These are phyloP conservation scores for Phytophthora syringae DNA, from an alignment of 352 stramenopile genomes.

Conservation along the genomic window DNA sequence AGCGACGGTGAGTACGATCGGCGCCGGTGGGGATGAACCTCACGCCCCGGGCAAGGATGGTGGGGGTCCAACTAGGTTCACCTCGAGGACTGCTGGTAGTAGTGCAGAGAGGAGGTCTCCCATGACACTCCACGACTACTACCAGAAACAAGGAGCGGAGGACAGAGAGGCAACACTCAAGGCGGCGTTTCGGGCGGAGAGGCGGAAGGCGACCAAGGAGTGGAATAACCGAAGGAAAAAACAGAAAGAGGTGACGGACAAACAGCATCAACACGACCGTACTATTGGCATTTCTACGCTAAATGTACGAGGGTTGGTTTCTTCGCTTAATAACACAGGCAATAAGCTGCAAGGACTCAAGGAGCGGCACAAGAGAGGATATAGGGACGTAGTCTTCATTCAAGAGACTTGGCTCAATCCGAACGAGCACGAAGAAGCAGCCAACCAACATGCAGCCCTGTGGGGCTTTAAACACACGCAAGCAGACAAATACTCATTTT, in stretches of 20 bases:
- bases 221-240: too few relatives aligned
- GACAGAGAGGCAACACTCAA: neutral
- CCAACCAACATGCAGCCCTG: neutral
- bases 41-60: too few relatives aligned
- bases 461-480: neutral
- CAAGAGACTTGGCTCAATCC: constrained; percentile 11
- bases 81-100: too few relatives aligned
- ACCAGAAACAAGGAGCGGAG: neutral
- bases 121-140: neutral
- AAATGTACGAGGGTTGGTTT: constrained; percentile 8
- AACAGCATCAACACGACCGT: neutral
- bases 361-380: constrained; percentile 4
- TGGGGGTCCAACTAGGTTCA: too few relatives aligned
- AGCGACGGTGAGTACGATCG: too few relatives aligned
- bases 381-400: constrained; percentile 1
- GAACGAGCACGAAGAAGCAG: neutral
- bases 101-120: too few relatives aligned
- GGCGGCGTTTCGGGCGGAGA: neutral
- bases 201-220: too few relatives aligned
- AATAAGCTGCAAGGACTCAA: constrained; percentile 1
- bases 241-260: too few relatives aligned
- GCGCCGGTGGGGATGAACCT: too few relatives aligned
- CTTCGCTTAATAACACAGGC: neutral
- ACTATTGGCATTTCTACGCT: constrained; percentile 1
- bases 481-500: neutral